Evolutionary conservation across 2,329 filamentous ascomycete genomes (phyloP).

Genomic region (Bipolaris sorokiniana): DNA sequence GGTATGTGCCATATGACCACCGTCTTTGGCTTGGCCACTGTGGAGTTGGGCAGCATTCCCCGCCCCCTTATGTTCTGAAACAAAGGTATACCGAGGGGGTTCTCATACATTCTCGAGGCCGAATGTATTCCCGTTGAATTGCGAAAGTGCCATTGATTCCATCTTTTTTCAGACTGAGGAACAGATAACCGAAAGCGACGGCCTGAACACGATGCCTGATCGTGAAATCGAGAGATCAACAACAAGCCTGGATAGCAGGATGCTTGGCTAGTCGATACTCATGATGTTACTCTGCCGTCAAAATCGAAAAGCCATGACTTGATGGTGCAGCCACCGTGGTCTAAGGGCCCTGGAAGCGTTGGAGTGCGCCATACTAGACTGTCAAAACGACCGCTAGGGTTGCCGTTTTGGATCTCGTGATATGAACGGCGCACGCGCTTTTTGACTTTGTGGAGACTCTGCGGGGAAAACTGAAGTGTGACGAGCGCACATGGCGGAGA

Average conservation of each 20-base stretch:
- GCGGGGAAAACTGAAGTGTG: conserved; percentile 20
- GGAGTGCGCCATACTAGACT: conserved; percentile 15
- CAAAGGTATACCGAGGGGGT: not conserved
- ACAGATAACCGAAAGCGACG: not conserved
- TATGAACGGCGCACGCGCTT: conserved; percentile 17
- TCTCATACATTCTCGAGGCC: not conserved
- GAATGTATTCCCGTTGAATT: not conserved
- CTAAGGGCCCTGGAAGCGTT: conserved; percentile 1
- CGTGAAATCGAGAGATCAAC: not conserved
- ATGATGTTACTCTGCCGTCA: conserved; percentile 1
- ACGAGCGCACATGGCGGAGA: conserved; percentile 23
- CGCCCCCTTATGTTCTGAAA: not conserved
- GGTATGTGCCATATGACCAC: conserved; percentile 8
- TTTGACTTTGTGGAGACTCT: conserved; percentile 2
- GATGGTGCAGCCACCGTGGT: not conserved
- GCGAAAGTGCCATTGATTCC: not conserved
- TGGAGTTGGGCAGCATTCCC: not conserved
- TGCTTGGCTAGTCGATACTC: not conserved
- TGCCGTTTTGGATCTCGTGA: conserved; percentile 15
- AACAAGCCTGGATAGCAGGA: not conserved
- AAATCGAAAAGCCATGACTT: conserved; percentile 5
- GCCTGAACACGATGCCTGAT: too few species aligned
- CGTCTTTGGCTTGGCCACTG: not conserved
- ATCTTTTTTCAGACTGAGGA: not conserved
- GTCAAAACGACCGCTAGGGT: conserved; percentile 14